These are phyloP conservation scores for Elsinoe ampelina DNA, from an alignment of 2,329 filamentous ascomycete species.

Conservation along the genomic window DNA sequence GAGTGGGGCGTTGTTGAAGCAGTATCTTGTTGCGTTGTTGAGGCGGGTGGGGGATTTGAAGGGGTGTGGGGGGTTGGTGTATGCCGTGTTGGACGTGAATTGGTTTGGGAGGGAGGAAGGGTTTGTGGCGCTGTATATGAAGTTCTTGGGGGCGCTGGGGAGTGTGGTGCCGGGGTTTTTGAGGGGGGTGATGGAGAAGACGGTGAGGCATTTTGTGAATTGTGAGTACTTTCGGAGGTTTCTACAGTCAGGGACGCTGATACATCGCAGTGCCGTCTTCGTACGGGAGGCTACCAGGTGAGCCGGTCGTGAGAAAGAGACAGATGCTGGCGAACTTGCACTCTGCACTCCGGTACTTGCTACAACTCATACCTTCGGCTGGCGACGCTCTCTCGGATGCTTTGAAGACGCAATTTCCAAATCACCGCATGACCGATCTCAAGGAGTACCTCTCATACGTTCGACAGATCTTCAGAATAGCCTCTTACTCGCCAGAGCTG, in stretches of 20 bases:
- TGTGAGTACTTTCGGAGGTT: slow-evolving; percentile 35
- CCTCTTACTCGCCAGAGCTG: slow-evolving; percentile 67
- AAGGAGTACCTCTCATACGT: slow-evolving; percentile 81
- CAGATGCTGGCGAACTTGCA: slow-evolving; percentile 68
- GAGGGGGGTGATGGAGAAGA: slow-evolving; percentile 63
- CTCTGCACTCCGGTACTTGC: slow-evolving; percentile 61
- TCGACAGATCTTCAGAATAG: slow-evolving; percentile 68
- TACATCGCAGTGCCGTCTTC: slow-evolving; percentile 41
- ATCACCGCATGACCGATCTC: slow-evolving; percentile 57
- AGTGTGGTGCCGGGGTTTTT: slow-evolving; percentile 77
- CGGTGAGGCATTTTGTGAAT: slow-evolving; percentile 67
- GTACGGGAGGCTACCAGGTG: slow-evolving; percentile 44
- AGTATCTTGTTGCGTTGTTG: slow-evolving; percentile 51
- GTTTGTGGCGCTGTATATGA: slow-evolving; percentile 48
- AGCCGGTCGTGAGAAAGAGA: slow-evolving; percentile 50
- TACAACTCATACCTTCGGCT: slow-evolving; percentile 73
- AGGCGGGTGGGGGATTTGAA: slow-evolving; percentile 48
- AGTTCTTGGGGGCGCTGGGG: slow-evolving; percentile 55
- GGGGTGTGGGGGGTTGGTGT: slow-evolving; percentile 49
- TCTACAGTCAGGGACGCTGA: slow-evolving; percentile 4
- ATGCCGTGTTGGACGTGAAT: slow-evolving; percentile 48
- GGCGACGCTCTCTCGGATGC: slow-evolving; percentile 56
- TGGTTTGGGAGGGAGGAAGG: slow-evolving; percentile 54
- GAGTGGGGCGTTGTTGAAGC: slow-evolving; percentile 43
- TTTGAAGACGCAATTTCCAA: slow-evolving; percentile 27